Percentiles rank a stretch among this genome's conserved stretches.
phyloP scores from a whole-genome alignment of 164 flowering plant genomes.

The Macadamia integrifolia region DNA sequence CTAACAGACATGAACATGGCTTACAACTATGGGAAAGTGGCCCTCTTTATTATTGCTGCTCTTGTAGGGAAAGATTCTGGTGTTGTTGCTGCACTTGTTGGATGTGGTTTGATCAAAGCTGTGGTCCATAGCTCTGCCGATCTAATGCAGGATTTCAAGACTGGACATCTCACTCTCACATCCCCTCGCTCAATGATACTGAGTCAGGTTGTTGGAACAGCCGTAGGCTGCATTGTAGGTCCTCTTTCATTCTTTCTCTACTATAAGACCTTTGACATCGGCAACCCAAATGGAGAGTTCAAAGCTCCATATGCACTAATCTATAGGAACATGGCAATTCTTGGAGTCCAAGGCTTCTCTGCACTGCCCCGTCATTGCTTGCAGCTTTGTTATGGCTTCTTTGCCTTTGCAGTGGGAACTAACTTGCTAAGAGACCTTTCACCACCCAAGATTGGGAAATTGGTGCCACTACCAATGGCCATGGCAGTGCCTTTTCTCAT shows the following conservation, averaged over 20 bases:
- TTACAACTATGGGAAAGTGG: too few relatives aligned
- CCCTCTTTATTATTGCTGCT: too few relatives aligned
- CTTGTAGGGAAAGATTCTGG: too few relatives aligned
- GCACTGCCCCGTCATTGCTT: slow-evolving; percentile 59
- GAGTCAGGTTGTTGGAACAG: too few relatives aligned
- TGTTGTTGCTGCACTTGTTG: too few relatives aligned
- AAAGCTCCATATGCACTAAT: slow-evolving; percentile 67
- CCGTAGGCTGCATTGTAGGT: too few relatives aligned
- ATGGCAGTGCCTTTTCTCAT: slow-evolving; percentile 60
- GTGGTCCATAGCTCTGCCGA: too few relatives aligned
- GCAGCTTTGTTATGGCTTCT: slow-evolving; percentile 53
- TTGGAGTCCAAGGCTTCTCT: slow-evolving; percentile 59
- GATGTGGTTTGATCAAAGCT: too few relatives aligned
- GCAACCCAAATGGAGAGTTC: slow-evolving; percentile 68
- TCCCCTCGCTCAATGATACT: slow-evolving; percentile 38
- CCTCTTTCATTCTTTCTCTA: slow-evolving; percentile 41
- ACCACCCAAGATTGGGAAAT: slow-evolving; percentile 33
- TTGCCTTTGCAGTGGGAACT: slow-evolving; percentile 37
- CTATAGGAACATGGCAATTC: slow-evolving; percentile 60
- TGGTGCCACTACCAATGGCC: slow-evolving; percentile 56
- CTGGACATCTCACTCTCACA: slow-evolving; percentile 38
- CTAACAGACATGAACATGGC: too few relatives aligned
- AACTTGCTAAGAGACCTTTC: slow-evolving; percentile 42
- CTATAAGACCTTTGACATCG: slow-evolving; percentile 66
- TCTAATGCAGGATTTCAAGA: too few relatives aligned